These are phyloP conservation scores for Oropetium thomaeum DNA, from an alignment of 176 grass and related monocot genomes.

Conservation along the genomic window DNA sequence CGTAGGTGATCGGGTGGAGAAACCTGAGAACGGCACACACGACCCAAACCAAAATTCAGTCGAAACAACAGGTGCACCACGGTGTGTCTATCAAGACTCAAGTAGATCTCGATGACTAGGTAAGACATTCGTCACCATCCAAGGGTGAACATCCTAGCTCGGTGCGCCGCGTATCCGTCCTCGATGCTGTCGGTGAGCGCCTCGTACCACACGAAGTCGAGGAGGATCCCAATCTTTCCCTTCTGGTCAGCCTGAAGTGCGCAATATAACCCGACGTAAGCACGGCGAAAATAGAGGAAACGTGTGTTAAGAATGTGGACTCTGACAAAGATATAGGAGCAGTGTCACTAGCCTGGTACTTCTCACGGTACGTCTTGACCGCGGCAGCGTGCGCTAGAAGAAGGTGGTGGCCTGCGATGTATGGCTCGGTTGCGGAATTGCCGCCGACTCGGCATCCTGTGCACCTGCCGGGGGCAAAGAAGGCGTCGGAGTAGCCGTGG, in stretches of 20 bases:
- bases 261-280: not conserved
- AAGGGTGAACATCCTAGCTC: slow-evolving; percentile 78
- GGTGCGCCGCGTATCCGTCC: slow-evolving; percentile 64
- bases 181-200: slow-evolving; percentile 49
- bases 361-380: slow-evolving; percentile 66
- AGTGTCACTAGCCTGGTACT: slow-evolving; percentile 50
- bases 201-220: slow-evolving; percentile 91
- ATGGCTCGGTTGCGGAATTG: slow-evolving; percentile 79
- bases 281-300: not conserved
- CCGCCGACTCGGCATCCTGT: slow-evolving; percentile 56
- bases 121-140: slow-evolving; percentile 53
- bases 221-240: slow-evolving; percentile 83
- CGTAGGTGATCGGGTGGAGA: slow-evolving; percentile 78
- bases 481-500: slow-evolving; percentile 73
- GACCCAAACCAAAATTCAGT: not conserved
- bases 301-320: not conserved
- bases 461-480: slow-evolving; percentile 71
- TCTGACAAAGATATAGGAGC: no score
- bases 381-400: slow-evolving; percentile 72
- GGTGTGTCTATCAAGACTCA: no score
- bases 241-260: slow-evolving; percentile 40
- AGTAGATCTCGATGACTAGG: not conserved
- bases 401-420: slow-evolving; percentile 73
- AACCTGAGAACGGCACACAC: slow-evolving; percentile 66
- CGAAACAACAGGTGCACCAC: not conserved